Base-by-base conservation (phyloP, 768 basidiomycete genomes). In the Hericium erinaceus region DNA sequence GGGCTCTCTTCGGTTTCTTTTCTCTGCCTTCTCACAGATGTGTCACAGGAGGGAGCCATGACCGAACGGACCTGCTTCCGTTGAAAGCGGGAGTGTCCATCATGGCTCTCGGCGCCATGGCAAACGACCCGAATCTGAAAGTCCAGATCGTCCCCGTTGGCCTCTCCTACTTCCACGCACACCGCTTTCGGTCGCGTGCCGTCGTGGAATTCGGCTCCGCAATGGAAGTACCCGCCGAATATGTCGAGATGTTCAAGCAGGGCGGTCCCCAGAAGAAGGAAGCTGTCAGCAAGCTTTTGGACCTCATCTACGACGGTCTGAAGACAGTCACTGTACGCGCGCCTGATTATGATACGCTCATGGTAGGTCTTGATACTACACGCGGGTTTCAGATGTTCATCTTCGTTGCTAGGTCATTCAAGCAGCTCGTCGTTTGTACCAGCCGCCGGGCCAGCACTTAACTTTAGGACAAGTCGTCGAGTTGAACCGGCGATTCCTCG, bases 91-190 rank as follows among this genome's bases (percentile, higher is more conserved):
- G 97, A 4, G 95, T 98, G 39, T 90, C 94, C 1, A 82, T 98
- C 65, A 98, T 99, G 95, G 94, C 97, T 24, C 79, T 99, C 11
- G 97, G 97, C 26, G 95, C 97, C 4, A 95, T 98, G 92, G 91
- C 91, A 11, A 88, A 88, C 60, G 83, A 98, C 67, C 85, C 93
- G 5, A 81, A 75, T 57, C 76, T 95, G 39, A 82, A 84, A 61
- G 93, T 99, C 67, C 90, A 92, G 70, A 92, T 99, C 61, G 94
- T 83, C 11, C 83, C 82, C 26, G 81, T 82, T 59, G 83, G 83
- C 10, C 55, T 63, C 3, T 63, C 62, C 15, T 63, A 63, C 39
- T 63, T 63, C 41, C 62, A 63, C 64, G 80, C 59, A 69, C 78
- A 63, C 73, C 86, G 87, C 61, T 99, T 98, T 77, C 87, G 97